phyloP scores from a whole-genome alignment of 495 filamentous ascomycete genomes.

The Cladorrhinum samala region DNA sequence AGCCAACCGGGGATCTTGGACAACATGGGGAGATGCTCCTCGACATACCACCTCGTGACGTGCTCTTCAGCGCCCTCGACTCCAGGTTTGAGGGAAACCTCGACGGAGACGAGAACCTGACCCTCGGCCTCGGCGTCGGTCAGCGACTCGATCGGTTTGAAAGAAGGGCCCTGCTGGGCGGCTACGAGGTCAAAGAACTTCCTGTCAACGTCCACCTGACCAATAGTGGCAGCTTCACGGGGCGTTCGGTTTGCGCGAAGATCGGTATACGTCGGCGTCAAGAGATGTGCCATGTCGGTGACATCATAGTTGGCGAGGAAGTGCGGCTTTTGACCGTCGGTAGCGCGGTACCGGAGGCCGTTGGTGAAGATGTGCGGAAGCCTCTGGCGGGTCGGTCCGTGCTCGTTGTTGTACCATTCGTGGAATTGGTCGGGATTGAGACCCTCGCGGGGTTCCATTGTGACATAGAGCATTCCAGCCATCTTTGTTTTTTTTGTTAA shows the following conservation, averaged over 20 bases:
- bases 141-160: conserved; percentile 53
- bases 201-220: conserved; percentile 64
- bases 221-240: conserved; percentile 69
- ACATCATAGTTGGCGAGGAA: conserved; percentile 80
- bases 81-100: conserved; percentile 47
- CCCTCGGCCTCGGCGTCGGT: conserved; percentile 54
- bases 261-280: conserved; percentile 58
- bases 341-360: conserved; percentile 70
- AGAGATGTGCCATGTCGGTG: conserved; percentile 62
- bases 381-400: conserved; percentile 70
- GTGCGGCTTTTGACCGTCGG: conserved; percentile 53
- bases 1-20: conserved; percentile 71
- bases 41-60: conserved; percentile 59
- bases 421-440: conserved; percentile 67
- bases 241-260: conserved; percentile 64
- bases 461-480: conserved; percentile 65
- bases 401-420: conserved; percentile 89
- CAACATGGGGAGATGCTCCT: conserved; percentile 67
- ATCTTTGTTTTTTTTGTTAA: neutral
- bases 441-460: conserved; percentile 63
- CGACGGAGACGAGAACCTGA: conserved; percentile 56
- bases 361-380: conserved; percentile 62
- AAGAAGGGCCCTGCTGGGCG: conserved; percentile 46
- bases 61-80: conserved; percentile 47
- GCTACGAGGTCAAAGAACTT: conserved; percentile 60